These are phyloP conservation scores for Leccinum arenicola DNA, from an alignment of 768 basidiomycete species.

Conservation along the genomic window DNA sequence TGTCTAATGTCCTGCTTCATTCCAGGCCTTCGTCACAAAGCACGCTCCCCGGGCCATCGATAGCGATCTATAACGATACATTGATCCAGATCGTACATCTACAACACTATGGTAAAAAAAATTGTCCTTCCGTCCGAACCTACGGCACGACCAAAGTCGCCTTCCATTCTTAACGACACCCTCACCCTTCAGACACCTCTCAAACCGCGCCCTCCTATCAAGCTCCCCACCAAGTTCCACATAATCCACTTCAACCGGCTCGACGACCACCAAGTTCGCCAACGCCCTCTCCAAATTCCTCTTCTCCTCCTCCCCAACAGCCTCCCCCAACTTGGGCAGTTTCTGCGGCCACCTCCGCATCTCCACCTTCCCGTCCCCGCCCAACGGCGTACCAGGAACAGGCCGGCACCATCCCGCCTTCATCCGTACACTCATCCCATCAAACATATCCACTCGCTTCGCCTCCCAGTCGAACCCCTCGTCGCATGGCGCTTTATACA, in stretches of 20 bases:
- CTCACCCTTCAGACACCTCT: slow-evolving; percentile 38
- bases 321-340: slow-evolving; percentile 48
- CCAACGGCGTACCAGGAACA: slow-evolving; percentile 54
- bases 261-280: slow-evolving; percentile 63
- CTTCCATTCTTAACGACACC: too few relatives aligned
- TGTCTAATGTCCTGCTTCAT: too few relatives aligned
- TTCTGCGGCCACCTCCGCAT: slow-evolving; percentile 58
- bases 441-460: slow-evolving; percentile 59
- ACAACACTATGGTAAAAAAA: too few relatives aligned
- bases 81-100: too few relatives aligned
- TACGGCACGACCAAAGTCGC: too few relatives aligned
- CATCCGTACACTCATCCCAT: slow-evolving; percentile 56
- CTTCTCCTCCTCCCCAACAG: slow-evolving; percentile 42
- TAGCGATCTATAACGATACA: too few relatives aligned
- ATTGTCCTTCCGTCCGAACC: too few relatives aligned
- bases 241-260: slow-evolving; percentile 69
- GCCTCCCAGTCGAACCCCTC: slow-evolving; percentile 56
- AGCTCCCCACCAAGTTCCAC: slow-evolving; percentile 57
- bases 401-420: slow-evolving; percentile 74
- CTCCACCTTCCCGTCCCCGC: slow-evolving; percentile 42
- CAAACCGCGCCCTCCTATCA: slow-evolving; percentile 56
- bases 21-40: too few relatives aligned
- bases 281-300: slow-evolving; percentile 52
- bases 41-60: too few relatives aligned
- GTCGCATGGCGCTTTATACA: slow-evolving; percentile 32